Evolutionary conservation across 2,329 filamentous ascomycete genomes (phyloP).

Genomic region (Alternaria sp.): DNA sequence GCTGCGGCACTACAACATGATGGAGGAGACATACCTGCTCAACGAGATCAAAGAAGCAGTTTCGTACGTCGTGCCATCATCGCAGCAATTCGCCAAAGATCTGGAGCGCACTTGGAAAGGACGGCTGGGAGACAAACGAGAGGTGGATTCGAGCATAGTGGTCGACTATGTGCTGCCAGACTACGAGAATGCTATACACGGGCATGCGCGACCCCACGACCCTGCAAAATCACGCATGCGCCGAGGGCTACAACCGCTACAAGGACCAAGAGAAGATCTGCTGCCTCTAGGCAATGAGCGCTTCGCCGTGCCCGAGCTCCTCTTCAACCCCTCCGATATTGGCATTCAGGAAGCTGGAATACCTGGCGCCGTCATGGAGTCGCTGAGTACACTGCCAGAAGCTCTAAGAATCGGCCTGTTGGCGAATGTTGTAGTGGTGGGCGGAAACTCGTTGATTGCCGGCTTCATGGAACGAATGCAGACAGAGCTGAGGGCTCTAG

Average conservation of each 20-base stretch:
- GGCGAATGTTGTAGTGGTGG: constrained; percentile 86
- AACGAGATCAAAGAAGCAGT: constrained; percentile 94
- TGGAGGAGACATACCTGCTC: constrained; percentile 90
- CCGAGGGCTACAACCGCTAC: constrained; percentile 56
- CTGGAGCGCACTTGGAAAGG: constrained; percentile 83
- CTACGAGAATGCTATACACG: constrained; percentile 67
- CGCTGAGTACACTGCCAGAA: constrained; percentile 74
- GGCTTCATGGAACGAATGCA: constrained; percentile 82
- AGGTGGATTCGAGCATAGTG: constrained; percentile 64
- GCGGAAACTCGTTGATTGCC: constrained; percentile 79
- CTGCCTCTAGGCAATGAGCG: constrained; percentile 90
- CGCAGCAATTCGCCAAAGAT: constrained; percentile 67
- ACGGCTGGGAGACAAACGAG: constrained; percentile 62
- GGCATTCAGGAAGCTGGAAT: constrained; percentile 84
- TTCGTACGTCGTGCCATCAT: constrained; percentile 78
- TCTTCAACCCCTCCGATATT: constrained; percentile 86
- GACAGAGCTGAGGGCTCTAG: constrained; percentile 69
- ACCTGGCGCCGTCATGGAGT: constrained; percentile 81
- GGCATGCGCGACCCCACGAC: constrained; percentile 79
- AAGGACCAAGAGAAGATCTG: constrained; percentile 71
- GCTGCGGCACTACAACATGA: constrained; percentile 91
- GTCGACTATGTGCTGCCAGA: constrained; percentile 94
- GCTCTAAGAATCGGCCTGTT: constrained; percentile 83
- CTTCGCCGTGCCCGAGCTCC: constrained; percentile 85
- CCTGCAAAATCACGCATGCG: constrained; percentile 64